A percentile compares a stretch with the other conserved stretches of the same genome.
Evolutionary conservation across 2,329 filamentous ascomycete species (phyloP).

Genomic region (Ascomycota sp.): DNA sequence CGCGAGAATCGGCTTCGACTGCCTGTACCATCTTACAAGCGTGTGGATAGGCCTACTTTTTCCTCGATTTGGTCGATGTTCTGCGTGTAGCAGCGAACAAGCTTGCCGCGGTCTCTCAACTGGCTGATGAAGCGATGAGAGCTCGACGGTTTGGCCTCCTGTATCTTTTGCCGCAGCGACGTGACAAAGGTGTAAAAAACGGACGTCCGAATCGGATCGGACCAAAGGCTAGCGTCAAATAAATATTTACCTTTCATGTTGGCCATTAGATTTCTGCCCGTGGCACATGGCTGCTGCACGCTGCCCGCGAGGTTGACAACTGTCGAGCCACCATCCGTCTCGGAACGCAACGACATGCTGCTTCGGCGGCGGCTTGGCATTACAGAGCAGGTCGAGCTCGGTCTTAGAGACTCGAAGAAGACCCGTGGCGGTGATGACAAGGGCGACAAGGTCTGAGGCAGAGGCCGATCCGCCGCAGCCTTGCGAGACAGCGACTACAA

Average conservation of each 20-base stretch:
- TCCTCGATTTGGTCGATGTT: slow-evolving; percentile 59
- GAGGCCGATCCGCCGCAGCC: slow-evolving; percentile 5
- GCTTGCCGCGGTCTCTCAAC: slow-evolving; percentile 43
- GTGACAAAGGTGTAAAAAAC: slow-evolving; percentile 57
- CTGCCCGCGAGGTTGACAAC: slow-evolving; percentile 16
- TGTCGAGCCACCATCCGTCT: slow-evolving; percentile 22
- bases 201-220: slow-evolving; percentile 44
- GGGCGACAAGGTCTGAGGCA: slow-evolving; percentile 26
- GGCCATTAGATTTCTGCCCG: slow-evolving; percentile 20
- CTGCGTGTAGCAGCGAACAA: slow-evolving; percentile 55
- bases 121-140: slow-evolving; percentile 51
- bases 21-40: slow-evolving; percentile 40
- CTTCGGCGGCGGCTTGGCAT: slow-evolving; percentile 14
- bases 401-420: slow-evolving; percentile 29
- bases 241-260: slow-evolving; percentile 52
- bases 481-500: slow-evolving; percentile 6
- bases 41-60: slow-evolving; percentile 45
- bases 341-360: slow-evolving; percentile 22
- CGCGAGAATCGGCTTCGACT: slow-evolving; percentile 38
- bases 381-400: slow-evolving; percentile 14
- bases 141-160: slow-evolving; percentile 39
- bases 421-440: slow-evolving; percentile 34
- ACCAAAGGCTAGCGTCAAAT: slow-evolving; percentile 52
- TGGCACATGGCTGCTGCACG: slow-evolving; percentile 17
- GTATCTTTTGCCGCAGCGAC: slow-evolving; percentile 42